Evolutionary conservation across 192 early-diverging fungal genomes (phyloP).

Genomic region (Rhizophlyctis rosea): DNA sequence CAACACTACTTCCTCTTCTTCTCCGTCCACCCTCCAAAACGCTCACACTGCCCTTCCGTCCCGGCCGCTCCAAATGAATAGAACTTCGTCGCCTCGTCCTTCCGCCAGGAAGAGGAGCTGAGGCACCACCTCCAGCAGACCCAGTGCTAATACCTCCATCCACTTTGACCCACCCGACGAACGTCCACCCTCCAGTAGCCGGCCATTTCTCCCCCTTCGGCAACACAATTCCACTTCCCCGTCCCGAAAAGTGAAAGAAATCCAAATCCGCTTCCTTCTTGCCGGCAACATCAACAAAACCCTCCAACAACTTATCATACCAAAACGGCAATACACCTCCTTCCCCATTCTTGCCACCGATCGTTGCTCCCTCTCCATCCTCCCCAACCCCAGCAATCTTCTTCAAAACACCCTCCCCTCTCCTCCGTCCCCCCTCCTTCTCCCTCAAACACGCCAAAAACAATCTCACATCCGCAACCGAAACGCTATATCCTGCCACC

Average conservation of each 20-base stretch:
- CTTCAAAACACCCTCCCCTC: neutral
- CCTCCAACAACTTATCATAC: slow-evolving; percentile 33
- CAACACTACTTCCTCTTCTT: too few relatives aligned
- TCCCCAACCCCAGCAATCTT: neutral
- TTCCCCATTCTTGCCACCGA: neutral
- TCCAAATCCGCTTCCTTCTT: slow-evolving; percentile 39
- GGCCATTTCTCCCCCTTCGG: slow-evolving; percentile 34
- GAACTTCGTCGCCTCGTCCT: neutral
- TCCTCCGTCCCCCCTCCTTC: neutral
- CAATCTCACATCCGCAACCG: slow-evolving; percentile 38
- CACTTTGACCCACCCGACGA: slow-evolving; percentile 36
- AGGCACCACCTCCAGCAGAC: too few relatives aligned
- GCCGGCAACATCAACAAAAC: slow-evolving; percentile 29
- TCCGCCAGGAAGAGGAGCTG: too few relatives aligned
- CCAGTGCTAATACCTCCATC: too few relatives aligned
- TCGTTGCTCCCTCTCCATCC: neutral
- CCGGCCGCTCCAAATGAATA: too few relatives aligned
- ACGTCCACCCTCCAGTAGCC: slow-evolving; percentile 30
- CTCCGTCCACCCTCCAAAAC: too few relatives aligned
- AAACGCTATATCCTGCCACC: slow-evolving; percentile 36
- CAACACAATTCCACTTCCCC: slow-evolving; percentile 30
- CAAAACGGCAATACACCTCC: slow-evolving; percentile 26
- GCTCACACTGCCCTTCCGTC: too few relatives aligned
- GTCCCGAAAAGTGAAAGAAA: slow-evolving; percentile 41
- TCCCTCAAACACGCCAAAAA: slow-evolving; percentile 29